phyloP scores from a whole-genome alignment of 306 rosid species.

The Pachyrhizus erosus region DNA sequence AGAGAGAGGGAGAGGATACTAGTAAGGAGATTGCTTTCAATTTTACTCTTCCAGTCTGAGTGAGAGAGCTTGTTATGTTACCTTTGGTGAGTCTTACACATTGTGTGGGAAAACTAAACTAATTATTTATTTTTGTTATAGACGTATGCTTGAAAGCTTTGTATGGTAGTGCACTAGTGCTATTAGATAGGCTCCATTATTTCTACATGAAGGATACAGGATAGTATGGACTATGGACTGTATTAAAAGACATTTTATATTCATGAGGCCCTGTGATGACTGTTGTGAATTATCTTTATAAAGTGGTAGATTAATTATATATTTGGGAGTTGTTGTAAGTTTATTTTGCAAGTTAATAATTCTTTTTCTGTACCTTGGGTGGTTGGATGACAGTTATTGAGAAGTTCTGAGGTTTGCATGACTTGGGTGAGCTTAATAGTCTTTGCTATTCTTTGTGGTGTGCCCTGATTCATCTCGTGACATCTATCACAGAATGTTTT shows the following conservation, averaged over 20 bases:
- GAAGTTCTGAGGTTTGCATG: background rate
- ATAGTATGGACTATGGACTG: background rate
- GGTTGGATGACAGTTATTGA: background rate
- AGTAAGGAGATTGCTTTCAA: background rate
- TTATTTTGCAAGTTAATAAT: background rate
- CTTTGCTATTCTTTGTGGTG: background rate
- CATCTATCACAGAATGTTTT: background rate
- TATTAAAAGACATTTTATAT: background rate
- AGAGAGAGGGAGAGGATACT: background rate
- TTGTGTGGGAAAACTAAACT: background rate
- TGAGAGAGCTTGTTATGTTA: background rate
- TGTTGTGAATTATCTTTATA: background rate
- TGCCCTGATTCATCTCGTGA: background rate
- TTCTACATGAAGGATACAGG: background rate
- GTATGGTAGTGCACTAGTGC: background rate
- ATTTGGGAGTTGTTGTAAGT: background rate
- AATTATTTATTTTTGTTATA: background rate
- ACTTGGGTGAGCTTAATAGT: background rate
- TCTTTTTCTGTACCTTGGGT: background rate
- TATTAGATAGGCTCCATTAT: background rate
- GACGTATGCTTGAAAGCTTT: background rate
- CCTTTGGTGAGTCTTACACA: background rate
- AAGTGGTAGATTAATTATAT: background rate
- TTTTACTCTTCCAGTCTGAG: background rate
- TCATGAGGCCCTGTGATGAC: background rate